phyloP scores from a whole-genome alignment of 2,329 filamentous ascomycete species.

The Fusarium pseudoanthophilum region DNA sequence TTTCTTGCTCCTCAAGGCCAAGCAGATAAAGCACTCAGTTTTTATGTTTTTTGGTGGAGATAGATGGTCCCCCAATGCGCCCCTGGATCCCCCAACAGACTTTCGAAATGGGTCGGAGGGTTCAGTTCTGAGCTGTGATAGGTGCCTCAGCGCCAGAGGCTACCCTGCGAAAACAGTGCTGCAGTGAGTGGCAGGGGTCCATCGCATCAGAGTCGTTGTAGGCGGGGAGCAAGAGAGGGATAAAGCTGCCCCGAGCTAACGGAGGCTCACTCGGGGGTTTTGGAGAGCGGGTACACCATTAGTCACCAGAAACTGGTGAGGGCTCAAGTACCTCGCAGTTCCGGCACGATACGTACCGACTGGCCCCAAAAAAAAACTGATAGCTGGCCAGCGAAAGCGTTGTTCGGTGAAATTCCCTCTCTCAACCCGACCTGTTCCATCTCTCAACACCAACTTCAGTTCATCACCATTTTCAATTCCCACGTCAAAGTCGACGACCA shows the following conservation, averaged over 20 bases:
- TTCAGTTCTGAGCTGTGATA: conserved; percentile 27
- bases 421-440: conserved; percentile 45
- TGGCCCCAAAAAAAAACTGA: conserved; percentile 47
- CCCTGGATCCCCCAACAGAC: conserved; percentile 44
- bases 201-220: conserved; percentile 17
- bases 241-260: conserved; percentile 47
- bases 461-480: conserved; percentile 39
- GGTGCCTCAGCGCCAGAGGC: conserved; percentile 9
- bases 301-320: conserved; percentile 15
- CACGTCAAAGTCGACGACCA: conserved; percentile 42
- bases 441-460: conserved; percentile 44
- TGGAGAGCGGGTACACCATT: conserved; percentile 38
- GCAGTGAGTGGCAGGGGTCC: conserved; percentile 26
- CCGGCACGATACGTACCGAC: conserved; percentile 47
- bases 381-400: conserved; percentile 40
- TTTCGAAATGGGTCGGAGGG: conserved; percentile 28
- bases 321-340: conserved; percentile 42
- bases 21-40: conserved; percentile 15
- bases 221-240: conserved; percentile 43
- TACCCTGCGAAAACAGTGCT: conserved; percentile 19
- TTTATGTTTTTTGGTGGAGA: conserved; percentile 27
- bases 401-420: conserved; percentile 49
- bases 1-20: too few relatives aligned
- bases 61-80: conserved; percentile 38
- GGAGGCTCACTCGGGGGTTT: conserved; percentile 42